These are phyloP conservation scores for Fusarium sp. DNA, from an alignment of 2,329 filamentous ascomycete genomes.

Conservation along the genomic window DNA sequence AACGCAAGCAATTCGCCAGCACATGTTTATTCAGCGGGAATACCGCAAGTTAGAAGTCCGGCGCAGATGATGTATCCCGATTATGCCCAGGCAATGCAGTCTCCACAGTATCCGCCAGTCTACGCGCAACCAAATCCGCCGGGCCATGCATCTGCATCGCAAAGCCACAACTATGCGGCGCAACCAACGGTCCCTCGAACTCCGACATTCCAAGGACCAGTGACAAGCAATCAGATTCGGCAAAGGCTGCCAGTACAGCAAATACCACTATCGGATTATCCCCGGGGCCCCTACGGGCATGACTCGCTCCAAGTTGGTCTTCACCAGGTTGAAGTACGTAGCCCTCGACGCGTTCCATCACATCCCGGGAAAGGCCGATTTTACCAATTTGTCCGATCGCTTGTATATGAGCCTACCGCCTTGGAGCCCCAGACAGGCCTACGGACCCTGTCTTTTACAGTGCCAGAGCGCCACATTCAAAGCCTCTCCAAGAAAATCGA, in stretches of 20 bases:
- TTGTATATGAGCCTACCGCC: constrained; percentile 60
- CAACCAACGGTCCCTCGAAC: background rate
- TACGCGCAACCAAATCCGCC: constrained; percentile 8
- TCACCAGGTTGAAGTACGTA: constrained; percentile 61
- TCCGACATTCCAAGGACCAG: constrained; percentile 10
- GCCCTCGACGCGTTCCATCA: constrained; percentile 58
- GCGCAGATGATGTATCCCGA: constrained; percentile 2
- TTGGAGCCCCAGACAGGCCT: constrained; percentile 52
- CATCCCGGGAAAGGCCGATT: constrained; percentile 50
- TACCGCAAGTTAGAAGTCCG: constrained; percentile 9
- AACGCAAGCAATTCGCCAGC: background rate
- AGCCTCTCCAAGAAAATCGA: constrained; percentile 51
- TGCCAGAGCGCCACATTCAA: constrained; percentile 53
- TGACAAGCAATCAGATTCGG: background rate
- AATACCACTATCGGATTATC: constrained; percentile 52
- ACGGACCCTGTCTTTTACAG: constrained; percentile 60
- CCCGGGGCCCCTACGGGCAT: constrained; percentile 56
- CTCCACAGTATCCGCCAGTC: constrained; percentile 15
- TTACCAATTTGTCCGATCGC: constrained; percentile 69
- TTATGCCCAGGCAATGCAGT: constrained; percentile 15
- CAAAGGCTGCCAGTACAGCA: constrained; percentile 1
- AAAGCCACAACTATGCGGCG: constrained; percentile 6
- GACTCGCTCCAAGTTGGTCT: constrained; percentile 58
- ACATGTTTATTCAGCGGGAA: constrained; percentile 12
- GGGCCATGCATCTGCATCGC: constrained; percentile 6